Evolutionary conservation across 2,329 filamentous ascomycete species (phyloP).

Genomic region (Drechslerella coelobrocha): DNA sequence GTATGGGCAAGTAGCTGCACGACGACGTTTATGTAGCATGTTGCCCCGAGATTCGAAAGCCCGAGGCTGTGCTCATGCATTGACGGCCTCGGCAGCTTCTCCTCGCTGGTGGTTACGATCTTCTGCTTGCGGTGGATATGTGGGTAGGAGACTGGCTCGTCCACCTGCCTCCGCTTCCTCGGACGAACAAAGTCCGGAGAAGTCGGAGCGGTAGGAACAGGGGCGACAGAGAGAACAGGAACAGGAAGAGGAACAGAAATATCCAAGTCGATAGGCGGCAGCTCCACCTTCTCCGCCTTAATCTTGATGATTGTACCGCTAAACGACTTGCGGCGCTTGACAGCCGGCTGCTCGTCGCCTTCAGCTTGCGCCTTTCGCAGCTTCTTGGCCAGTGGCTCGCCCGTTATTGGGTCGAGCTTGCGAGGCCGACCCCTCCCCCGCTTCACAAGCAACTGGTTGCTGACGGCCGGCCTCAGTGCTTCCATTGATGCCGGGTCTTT

Average conservation of each 20-base stretch:
- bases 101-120: slow-evolving; percentile 29
- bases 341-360: slow-evolving; percentile 7
- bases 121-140: slow-evolving; percentile 44
- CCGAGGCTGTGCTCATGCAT: slow-evolving; percentile 40
- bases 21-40: slow-evolving; percentile 49
- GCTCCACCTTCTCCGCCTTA: slow-evolving; percentile 1
- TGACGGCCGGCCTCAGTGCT: neutral
- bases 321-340: slow-evolving; percentile 20
- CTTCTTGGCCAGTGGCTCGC: slow-evolving; percentile 19
- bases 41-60: slow-evolving; percentile 41
- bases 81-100: slow-evolving; percentile 18
- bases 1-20: slow-evolving; percentile 41
- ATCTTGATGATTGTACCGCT: slow-evolving; percentile 21
- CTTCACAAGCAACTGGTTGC: slow-evolving; percentile 10
- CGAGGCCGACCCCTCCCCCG: slow-evolving; percentile 36
- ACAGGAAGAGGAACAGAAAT: neutral
- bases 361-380: neutral
- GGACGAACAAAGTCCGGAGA: neutral
- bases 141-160: slow-evolving; percentile 28
- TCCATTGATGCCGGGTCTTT: slow-evolving; percentile 13
- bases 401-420: slow-evolving; percentile 28
- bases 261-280: neutral
- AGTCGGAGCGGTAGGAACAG: neutral
- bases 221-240: neutral
- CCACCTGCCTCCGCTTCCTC: slow-evolving; percentile 30